Evolutionary conservation across 768 basidiomycete genomes (phyloP).

Genomic region (Sarcodon sp.): DNA sequence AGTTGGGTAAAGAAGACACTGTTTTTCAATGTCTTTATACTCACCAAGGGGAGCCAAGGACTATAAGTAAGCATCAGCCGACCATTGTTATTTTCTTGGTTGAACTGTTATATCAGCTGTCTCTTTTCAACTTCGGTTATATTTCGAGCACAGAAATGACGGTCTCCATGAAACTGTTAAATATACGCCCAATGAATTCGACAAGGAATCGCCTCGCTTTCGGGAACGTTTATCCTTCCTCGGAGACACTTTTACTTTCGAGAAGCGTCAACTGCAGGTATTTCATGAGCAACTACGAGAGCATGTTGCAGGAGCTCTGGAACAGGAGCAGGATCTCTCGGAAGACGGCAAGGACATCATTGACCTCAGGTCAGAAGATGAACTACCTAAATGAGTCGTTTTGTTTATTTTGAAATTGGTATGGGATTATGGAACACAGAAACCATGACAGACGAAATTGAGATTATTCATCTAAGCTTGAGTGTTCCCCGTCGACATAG

Average conservation of each 20-base stretch:
- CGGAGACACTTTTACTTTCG: conserved; percentile 53
- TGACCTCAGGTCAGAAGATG: background rate
- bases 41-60: conserved; percentile 7
- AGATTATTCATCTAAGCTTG: background rate
- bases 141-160: conserved; percentile 8
- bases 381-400: background rate
- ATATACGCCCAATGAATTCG: conserved; percentile 52
- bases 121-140: background rate
- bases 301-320: conserved; percentile 19
- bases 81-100: background rate
- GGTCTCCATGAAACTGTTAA: conserved; percentile 36
- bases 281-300: conserved; percentile 54
- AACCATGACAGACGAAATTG: too few species aligned
- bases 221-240: conserved; percentile 52
- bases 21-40: conserved; percentile 59
- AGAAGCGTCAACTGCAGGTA: conserved; percentile 47
- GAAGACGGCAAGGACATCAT: conserved; percentile 8
- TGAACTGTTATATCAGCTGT: background rate
- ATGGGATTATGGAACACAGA: background rate
- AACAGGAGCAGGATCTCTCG: conserved; percentile 16
- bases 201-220: conserved; percentile 45
- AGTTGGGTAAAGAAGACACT: conserved; percentile 42
- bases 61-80: background rate
- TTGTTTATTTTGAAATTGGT: background rate
- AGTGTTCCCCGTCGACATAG: background rate